Conservation (phyloP, 176 grass and related monocot species). For the Pontederia paniculata region DNA sequence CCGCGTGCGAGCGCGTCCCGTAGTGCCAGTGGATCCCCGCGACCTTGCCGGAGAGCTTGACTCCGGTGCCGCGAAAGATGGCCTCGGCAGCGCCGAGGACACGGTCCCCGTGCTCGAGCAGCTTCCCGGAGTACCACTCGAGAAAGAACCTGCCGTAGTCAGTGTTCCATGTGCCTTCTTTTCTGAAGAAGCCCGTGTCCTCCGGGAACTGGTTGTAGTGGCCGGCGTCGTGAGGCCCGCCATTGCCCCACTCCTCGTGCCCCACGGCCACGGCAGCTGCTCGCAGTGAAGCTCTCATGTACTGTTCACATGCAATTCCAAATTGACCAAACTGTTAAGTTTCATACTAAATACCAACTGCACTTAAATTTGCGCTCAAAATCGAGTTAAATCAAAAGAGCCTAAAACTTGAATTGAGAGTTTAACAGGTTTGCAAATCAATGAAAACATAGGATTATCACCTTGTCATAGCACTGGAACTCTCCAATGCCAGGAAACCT, state of each 20-base stretch:
- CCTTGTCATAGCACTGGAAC: slow-evolving; percentile 93
- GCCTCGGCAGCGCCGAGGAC: slow-evolving; percentile 61
- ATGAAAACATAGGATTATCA: background rate
- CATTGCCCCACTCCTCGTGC: slow-evolving; percentile 54
- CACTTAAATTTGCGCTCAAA: no score
- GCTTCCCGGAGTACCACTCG: slow-evolving; percentile 76
- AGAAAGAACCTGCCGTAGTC: slow-evolving; percentile 91
- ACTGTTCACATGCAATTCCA: slow-evolving; percentile 28
- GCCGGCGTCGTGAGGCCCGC: slow-evolving; percentile 77
- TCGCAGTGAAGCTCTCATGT: slow-evolving; percentile 70
- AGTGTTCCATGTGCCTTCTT: slow-evolving; percentile 82
- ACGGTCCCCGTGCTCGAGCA: slow-evolving; percentile 74
- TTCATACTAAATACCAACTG: no score
- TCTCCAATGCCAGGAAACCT: slow-evolving; percentile 90
- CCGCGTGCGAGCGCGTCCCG: slow-evolving; percentile 64
- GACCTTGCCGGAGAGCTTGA: slow-evolving; percentile 68
- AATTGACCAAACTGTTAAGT: background rate
- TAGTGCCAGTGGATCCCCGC: slow-evolving; percentile 99
- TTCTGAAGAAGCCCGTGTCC: slow-evolving; percentile 87
- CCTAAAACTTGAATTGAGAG: no score
- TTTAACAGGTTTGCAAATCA: background rate
- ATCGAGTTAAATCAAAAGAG: no score
- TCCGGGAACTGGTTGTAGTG: slow-evolving; percentile 96
- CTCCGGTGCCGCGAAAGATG: slow-evolving; percentile 57
- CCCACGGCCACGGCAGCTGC: slow-evolving; percentile 40